These are phyloP conservation scores for Fraxinus angustifolia DNA, from an alignment of 305 asterid species.

Conservation along the genomic window DNA sequence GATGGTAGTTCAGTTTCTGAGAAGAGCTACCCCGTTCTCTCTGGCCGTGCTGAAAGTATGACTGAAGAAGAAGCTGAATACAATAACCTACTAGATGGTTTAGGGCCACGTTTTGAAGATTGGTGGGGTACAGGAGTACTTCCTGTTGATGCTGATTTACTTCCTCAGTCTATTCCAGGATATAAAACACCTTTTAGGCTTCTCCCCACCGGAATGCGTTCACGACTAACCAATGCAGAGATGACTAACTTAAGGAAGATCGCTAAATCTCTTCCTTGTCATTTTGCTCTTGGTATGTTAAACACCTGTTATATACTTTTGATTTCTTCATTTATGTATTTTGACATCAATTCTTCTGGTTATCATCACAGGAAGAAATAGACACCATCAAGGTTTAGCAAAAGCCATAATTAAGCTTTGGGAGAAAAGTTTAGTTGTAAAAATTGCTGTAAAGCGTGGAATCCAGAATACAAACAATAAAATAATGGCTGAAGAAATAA, in stretches of 20 bases:
- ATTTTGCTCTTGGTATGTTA: constrained; percentile 88
- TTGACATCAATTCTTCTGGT: constrained; percentile 23
- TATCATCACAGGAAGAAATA: constrained; percentile 69
- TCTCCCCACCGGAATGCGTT: constrained; percentile 92
- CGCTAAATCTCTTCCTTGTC: constrained; percentile 89
- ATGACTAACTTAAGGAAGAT: constrained; percentile 84
- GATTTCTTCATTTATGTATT: constrained; percentile 2
- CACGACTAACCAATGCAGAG: constrained; percentile 85
- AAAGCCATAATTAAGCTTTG: constrained; percentile 81
- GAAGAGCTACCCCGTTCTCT: constrained; percentile 35
- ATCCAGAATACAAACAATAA: constrained; percentile 95
- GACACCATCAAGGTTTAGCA: constrained; percentile 97
- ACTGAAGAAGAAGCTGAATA: constrained; percentile 75
- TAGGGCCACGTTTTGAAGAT: constrained; percentile 93
- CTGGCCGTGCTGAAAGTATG: constrained; percentile 38
- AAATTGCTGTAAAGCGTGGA: constrained; percentile 99
- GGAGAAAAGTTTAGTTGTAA: constrained; percentile 91
- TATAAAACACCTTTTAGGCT: constrained; percentile 92
- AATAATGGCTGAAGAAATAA: constrained; percentile 95
- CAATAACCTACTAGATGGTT: constrained; percentile 66
- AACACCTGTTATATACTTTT: constrained; percentile 1
- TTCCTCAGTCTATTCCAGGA: constrained; percentile 82
- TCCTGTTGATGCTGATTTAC: constrained; percentile 98
- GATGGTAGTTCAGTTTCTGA: constrained; percentile 34
- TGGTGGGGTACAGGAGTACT: constrained; percentile 99